These are phyloP conservation scores for Hyphodiscus hymeniophilus DNA, from an alignment of 495 filamentous ascomycete species.

Conservation along the genomic window DNA sequence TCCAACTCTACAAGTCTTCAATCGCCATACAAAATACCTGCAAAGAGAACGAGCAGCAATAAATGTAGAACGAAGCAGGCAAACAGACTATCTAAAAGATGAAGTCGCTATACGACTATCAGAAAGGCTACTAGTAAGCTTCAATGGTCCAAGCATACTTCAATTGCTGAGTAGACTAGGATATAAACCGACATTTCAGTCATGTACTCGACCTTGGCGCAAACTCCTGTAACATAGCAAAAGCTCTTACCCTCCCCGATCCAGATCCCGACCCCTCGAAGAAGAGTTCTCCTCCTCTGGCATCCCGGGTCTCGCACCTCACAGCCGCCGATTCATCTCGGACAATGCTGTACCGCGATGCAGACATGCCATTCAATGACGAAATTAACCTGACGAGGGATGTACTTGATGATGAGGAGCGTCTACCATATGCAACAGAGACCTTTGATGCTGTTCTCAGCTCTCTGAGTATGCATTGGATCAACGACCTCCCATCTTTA, in stretches of 20 bases:
- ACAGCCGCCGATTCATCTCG: conserved; percentile 74
- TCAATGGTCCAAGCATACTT: not conserved
- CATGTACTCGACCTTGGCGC: conserved; percentile 89
- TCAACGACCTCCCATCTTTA: conserved; percentile 86
- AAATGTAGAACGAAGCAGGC: conserved; percentile 61
- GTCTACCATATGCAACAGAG: conserved; percentile 66
- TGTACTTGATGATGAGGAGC: conserved; percentile 60
- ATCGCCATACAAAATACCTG: conserved; percentile 72
- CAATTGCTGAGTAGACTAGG: conserved; percentile 36
- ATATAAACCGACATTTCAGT: conserved; percentile 83
- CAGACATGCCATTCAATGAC: conserved; percentile 64
- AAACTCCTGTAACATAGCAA: conserved; percentile 90
- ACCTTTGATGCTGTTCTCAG: conserved; percentile 84
- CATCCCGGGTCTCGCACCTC: conserved; percentile 58
- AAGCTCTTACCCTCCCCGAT: conserved; percentile 60
- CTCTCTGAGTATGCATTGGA: conserved; percentile 88
- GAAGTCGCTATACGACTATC: conserved; percentile 80
- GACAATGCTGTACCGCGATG: conserved; percentile 75
- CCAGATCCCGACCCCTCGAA: conserved; percentile 50
- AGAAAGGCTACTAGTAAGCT: conserved; percentile 70
- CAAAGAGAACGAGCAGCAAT: conserved; percentile 81
- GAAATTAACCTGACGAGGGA: conserved; percentile 61
- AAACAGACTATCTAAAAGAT: conserved; percentile 85
- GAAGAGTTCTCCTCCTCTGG: conserved; percentile 51
- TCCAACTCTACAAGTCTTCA: conserved; percentile 84